A percentile compares a stretch with the other conserved stretches of the same genome.
These are phyloP conservation scores for Raphanus hybrid DNA, from an alignment of 441 rosid genomes.

Conservation along the genomic window DNA sequence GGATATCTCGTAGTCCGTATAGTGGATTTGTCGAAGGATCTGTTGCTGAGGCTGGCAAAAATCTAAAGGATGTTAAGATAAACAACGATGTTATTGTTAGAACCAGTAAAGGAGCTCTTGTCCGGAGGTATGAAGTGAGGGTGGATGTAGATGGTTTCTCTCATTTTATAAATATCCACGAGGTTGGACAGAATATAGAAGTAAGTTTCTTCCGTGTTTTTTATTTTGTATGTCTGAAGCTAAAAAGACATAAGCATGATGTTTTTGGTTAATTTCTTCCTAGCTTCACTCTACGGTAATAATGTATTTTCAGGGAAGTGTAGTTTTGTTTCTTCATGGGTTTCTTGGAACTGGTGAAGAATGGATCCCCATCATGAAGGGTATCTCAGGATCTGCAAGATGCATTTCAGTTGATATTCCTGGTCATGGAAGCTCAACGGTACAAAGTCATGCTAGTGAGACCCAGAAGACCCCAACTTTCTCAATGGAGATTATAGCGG, in stretches of 20 bases:
- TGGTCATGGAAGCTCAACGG: slow-evolving; percentile 81
- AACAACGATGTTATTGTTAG: slow-evolving; percentile 53
- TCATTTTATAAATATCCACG: slow-evolving; percentile 55
- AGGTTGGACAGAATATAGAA: slow-evolving; percentile 53
- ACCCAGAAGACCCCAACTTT: slow-evolving; percentile 45
- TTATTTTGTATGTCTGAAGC: slow-evolving; percentile 22
- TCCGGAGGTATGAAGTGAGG: slow-evolving; percentile 49
- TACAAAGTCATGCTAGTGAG: slow-evolving; percentile 43
- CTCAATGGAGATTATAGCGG: slow-evolving; percentile 65
- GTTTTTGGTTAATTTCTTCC: slow-evolving; percentile 26
- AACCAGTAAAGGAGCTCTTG: slow-evolving; percentile 53
- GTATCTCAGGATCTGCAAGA: slow-evolving; percentile 74
- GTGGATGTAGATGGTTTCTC: slow-evolving; percentile 60
- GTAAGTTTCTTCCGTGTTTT: slow-evolving; percentile 48
- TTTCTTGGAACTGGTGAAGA: slow-evolving; percentile 93
- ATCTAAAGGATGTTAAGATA: slow-evolving; percentile 63
- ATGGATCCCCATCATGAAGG: slow-evolving; percentile 89
- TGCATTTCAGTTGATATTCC: slow-evolving; percentile 92
- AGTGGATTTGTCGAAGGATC: slow-evolving; percentile 74
- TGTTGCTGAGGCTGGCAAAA: slow-evolving; percentile 55
- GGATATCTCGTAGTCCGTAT: slow-evolving; percentile 53
- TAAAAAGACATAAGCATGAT: background rate
- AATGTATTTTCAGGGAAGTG: slow-evolving; percentile 54
- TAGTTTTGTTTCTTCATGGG: slow-evolving; percentile 84
- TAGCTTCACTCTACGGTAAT: slow-evolving; percentile 22